A percentile compares a stretch with the other conserved stretches of the same genome.
Evolutionary conservation across 169 alveolate genomes (phyloP).

Genomic region (Plasmodium sp.): DNA sequence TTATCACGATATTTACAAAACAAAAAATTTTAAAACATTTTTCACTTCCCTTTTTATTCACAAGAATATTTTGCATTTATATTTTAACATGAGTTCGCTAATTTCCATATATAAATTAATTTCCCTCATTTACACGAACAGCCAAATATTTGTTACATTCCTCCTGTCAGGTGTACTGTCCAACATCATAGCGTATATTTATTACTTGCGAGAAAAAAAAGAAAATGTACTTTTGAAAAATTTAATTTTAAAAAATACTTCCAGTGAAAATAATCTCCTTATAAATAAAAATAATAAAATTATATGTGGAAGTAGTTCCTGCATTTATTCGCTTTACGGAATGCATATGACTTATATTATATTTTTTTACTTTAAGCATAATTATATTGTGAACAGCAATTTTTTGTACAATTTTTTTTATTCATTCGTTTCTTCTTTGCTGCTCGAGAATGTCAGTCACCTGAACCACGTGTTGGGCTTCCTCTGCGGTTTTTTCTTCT

Average conservation of each 20-base stretch:
- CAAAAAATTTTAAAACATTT: constrained; percentile 69
- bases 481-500: constrained; percentile 44
- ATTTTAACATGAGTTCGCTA: constrained; percentile 74
- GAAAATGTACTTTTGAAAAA: constrained; percentile 44
- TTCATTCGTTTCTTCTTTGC: constrained; percentile 58
- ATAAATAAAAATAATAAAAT: constrained; percentile 36
- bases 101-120: constrained; percentile 60
- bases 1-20: constrained; percentile 62
- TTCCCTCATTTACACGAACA: constrained; percentile 38
- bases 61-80: constrained; percentile 72
- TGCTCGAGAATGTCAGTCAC: constrained; percentile 73
- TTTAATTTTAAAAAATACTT: constrained; percentile 22
- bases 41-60: constrained; percentile 64
- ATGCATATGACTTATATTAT: constrained; percentile 64
- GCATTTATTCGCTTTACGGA: constrained; percentile 68
- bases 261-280: not conserved
- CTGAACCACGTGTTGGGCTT: constrained; percentile 55
- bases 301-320: constrained; percentile 68
- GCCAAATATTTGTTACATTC: constrained; percentile 36
- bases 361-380: constrained; percentile 63
- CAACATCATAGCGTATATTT: constrained; percentile 27
- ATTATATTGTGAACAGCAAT: constrained; percentile 19
- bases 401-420: constrained; percentile 63
- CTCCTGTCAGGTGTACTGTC: constrained; percentile 64
- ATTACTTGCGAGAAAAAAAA: constrained; percentile 13